Evolutionary conservation across 2,329 filamentous ascomycete species (phyloP), one percentile per base, ranked within the genome.

Genomic region (Trichophyton equinum): DNA sequence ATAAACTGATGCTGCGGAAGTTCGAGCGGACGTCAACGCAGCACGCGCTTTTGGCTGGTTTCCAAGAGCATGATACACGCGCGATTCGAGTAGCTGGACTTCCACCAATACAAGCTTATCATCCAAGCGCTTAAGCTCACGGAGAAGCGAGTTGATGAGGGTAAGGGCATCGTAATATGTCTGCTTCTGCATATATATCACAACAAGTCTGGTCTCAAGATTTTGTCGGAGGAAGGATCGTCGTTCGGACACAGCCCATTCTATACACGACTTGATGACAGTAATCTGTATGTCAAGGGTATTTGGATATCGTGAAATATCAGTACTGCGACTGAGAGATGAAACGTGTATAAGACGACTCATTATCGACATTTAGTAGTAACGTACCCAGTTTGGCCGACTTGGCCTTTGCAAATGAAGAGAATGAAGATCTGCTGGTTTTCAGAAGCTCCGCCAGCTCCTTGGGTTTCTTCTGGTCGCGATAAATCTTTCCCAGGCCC

Each of bases 201-300:
- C 82, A 60, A 99, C 94, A 62, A 99, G 86, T 65, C 94, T 88
- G 62, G 92, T 95, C 81, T 99, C 91, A 72, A 99, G 89, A 76
- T 95, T 96, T 79, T 99, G 94, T 67, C 94, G 91, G 68, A 99
- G 84, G 82, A 99, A 99, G 63, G 90, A 89, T 72, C 94, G 88
- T 69, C 91, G 88, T 79, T 97, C 91, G 59, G 89, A 88, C 60
- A 92, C 89, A 57, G 94, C 94, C 94, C 94, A 99, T 78, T 97
- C 92, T 85, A 99, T 99, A 79, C 91, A 97, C 77, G 94, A 96
- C 78, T 96, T 96, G 71, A 94, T 99, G 69, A 96, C 90, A 74
- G 86, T 79, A 74, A 96, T 91, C 79, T 99, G 94, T 72, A 87
- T 89, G 74, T 99, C 94, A 79, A 88, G 88, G 68, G 90, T 94